phyloP scores from a whole-genome alignment of 2,329 filamentous ascomycete species.

The Penicillium sp. region DNA sequence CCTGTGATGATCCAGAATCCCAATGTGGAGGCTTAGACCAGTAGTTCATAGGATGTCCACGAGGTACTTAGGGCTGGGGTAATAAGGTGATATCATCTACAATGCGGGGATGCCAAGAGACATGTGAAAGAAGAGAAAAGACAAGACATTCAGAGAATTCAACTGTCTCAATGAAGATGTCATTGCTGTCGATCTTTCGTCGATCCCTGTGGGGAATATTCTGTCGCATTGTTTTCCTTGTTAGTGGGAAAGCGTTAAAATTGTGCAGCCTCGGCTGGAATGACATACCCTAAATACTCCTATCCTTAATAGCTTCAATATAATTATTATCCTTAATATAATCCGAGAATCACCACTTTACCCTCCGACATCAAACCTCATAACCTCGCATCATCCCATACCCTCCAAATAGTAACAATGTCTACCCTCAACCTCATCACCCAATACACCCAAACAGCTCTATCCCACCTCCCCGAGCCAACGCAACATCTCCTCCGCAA shows the following conservation, averaged over 20 bases:
- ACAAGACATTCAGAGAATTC: neutral
- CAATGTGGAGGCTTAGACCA: neutral
- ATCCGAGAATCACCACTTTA: neutral
- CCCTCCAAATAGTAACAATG: slow-evolving; percentile 8
- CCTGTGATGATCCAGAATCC: neutral
- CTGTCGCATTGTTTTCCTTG: slow-evolving; percentile 13
- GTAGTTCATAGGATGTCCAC: neutral
- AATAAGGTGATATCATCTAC: neutral
- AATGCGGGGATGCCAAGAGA: neutral
- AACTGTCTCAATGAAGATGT: neutral
- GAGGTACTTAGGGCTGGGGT: neutral
- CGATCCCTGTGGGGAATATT: neutral
- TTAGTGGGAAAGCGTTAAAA: neutral
- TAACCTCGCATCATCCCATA: slow-evolving; percentile 10
- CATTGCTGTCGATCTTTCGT: neutral
- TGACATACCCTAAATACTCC: neutral
- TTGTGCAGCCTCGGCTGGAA: slow-evolving; percentile 1
- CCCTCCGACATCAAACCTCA: neutral
- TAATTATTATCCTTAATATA: neutral
- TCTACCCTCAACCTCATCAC: slow-evolving; percentile 22
- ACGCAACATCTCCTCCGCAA: slow-evolving; percentile 30
- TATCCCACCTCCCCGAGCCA: slow-evolving; percentile 29
- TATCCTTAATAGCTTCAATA: neutral
- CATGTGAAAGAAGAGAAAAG: slow-evolving; percentile 5
- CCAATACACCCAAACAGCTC: slow-evolving; percentile 27